Conservation (phyloP, 345 rosid species). For the Euclidium syriacum region DNA sequence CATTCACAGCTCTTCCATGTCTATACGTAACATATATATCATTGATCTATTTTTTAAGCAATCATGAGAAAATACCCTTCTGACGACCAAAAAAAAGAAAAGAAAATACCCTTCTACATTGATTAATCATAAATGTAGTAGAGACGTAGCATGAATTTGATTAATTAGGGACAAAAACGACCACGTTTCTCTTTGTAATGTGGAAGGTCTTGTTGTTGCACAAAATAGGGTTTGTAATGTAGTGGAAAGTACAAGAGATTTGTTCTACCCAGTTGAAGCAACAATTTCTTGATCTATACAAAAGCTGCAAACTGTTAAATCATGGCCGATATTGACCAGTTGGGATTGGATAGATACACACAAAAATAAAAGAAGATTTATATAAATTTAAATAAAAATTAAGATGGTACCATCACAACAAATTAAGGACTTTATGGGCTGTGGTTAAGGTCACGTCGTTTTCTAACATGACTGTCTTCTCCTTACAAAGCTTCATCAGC, state of each 20-base stretch:
- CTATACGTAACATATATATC: background rate
- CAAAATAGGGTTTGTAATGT: constrained; percentile 23
- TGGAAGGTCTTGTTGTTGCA: constrained; percentile 27
- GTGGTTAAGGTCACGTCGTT: constrained; percentile 37
- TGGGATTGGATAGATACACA: constrained; percentile 14
- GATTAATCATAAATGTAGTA: background rate
- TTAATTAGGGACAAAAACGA: constrained; percentile 5
- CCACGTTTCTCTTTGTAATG: constrained; percentile 6
- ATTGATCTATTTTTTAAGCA: background rate
- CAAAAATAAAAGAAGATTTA: constrained; percentile 13
- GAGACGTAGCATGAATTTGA: constrained; percentile 8
- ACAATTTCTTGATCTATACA: constrained; percentile 33
- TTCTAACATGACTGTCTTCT: constrained; percentile 36
- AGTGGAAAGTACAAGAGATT: constrained; percentile 26
- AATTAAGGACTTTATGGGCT: constrained; percentile 30
- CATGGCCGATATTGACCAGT: constrained; percentile 31
- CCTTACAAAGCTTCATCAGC: constrained; percentile 31
- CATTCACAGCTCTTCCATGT: background rate
- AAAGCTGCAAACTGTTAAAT: constrained; percentile 34
- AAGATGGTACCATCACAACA: constrained; percentile 19
- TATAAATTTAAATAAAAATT: background rate
- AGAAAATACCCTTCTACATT: background rate
- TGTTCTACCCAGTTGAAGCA: constrained; percentile 29
- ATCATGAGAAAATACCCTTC: background rate
- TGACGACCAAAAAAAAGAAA: background rate